phyloP scores from a whole-genome alignment of 208 protist genomes.

The Vickermania spadyakhi region DNA sequence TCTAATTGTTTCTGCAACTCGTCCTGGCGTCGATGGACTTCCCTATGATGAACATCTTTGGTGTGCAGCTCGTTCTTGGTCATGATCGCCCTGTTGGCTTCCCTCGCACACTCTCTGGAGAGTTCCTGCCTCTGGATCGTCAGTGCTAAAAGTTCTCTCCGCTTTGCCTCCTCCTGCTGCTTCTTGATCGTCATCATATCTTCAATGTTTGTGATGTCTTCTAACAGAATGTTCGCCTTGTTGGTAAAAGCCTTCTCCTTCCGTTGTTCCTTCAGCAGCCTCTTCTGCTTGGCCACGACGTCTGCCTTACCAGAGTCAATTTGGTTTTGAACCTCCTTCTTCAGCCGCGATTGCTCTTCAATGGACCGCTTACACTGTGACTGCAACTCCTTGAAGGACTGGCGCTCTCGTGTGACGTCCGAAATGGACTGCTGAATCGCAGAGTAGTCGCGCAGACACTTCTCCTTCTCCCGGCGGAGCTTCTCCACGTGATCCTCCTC shows the following conservation, averaged over 20 bases:
- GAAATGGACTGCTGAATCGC: slow-evolving; percentile 34
- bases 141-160: slow-evolving; percentile 60
- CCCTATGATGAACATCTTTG: slow-evolving; percentile 40
- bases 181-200: slow-evolving; percentile 44
- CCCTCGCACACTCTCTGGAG: slow-evolving; percentile 79
- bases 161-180: slow-evolving; percentile 67
- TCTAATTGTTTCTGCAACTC: slow-evolving; percentile 71
- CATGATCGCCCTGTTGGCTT: slow-evolving; percentile 55
- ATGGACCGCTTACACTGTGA: slow-evolving; percentile 22
- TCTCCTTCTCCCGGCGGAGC: slow-evolving; percentile 62
- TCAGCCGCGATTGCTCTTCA: slow-evolving; percentile 11
- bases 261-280: slow-evolving; percentile 80
- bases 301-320: slow-evolving; percentile 50
- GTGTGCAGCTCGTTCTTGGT: slow-evolving; percentile 86
- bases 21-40: slow-evolving; percentile 33
- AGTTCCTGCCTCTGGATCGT: slow-evolving; percentile 65
- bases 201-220: slow-evolving; percentile 66
- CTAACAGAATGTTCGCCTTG: slow-evolving; percentile 32
- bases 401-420: slow-evolving; percentile 31
- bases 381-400: slow-evolving; percentile 34
- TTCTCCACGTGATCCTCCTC: slow-evolving; percentile 57
- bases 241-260: slow-evolving; percentile 66
- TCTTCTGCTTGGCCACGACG: slow-evolving; percentile 69
- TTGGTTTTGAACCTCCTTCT: slow-evolving; percentile 30
- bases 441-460: slow-evolving; percentile 34